These are phyloP conservation scores for Cystobasidium pallidum DNA, from an alignment of 1,284 basidiomycete genomes.

Conservation along the genomic window DNA sequence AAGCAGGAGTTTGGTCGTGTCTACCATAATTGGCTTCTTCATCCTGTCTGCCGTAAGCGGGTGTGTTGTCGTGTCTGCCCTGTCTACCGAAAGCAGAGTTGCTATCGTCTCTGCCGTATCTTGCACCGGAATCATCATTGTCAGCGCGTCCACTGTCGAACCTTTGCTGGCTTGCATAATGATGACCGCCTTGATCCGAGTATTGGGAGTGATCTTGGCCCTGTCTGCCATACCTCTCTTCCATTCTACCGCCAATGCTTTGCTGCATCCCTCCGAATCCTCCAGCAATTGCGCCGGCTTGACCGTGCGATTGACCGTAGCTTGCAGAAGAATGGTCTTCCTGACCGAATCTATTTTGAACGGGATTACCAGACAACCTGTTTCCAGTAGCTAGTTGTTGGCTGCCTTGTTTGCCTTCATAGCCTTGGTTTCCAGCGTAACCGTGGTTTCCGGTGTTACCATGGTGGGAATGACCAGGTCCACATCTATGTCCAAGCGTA, in stretches of 20 bases:
- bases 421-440: neutral
- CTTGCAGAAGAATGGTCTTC: conserved; percentile 7
- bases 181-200: neutral
- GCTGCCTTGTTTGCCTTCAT: neutral
- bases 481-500: conserved; percentile 36
- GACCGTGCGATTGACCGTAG: conserved; percentile 9
- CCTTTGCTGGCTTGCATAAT: neutral
- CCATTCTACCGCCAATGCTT: conserved; percentile 20
- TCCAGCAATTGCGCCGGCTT: conserved; percentile 5
- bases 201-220: neutral
- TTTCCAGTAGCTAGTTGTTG: conserved; percentile 29
- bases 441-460: neutral
- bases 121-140: neutral
- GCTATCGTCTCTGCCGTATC: neutral
- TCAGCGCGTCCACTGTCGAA: neutral
- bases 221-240: conserved; percentile 6
- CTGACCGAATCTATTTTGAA: conserved; percentile 14
- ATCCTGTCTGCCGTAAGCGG: neutral
- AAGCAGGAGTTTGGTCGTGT: neutral
- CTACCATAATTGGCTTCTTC: neutral
- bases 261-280: conserved; percentile 24
- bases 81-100: neutral
- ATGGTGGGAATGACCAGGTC: conserved; percentile 27
- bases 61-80: neutral
- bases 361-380: conserved; percentile 16